Evolutionary conservation across 2,329 filamentous ascomycete species (phyloP).

Genomic region (Dothistroma pini): DNA sequence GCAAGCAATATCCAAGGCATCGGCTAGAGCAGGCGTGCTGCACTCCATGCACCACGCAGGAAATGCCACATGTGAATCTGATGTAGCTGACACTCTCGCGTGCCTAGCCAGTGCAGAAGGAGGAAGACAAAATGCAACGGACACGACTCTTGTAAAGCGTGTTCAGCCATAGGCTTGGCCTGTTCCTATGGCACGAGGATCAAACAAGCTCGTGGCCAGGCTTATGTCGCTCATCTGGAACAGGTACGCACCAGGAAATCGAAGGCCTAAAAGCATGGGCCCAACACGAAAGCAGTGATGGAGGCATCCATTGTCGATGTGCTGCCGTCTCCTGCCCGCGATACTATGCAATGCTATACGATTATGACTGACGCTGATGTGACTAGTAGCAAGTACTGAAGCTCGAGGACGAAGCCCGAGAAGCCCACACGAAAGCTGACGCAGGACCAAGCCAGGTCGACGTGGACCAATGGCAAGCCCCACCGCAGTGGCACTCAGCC

Average conservation of each 20-base stretch:
- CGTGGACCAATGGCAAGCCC: neutral
- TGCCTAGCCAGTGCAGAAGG: neutral
- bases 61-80: no score
- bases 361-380: neutral
- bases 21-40: neutral
- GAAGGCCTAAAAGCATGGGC: neutral
- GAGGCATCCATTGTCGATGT: neutral
- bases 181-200: slow-evolving; percentile 1
- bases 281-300: neutral
- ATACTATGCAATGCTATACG: neutral
- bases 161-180: neutral
- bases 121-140: slow-evolving; percentile 1
- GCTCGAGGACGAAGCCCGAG: neutral
- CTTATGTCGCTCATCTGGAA: neutral
- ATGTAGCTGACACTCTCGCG: neutral
- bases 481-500: neutral
- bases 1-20: neutral
- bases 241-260: neutral
- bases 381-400: neutral
- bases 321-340: neutral
- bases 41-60: neutral
- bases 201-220: slow-evolving; percentile 1
- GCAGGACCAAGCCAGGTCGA: neutral
- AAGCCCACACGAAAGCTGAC: neutral
- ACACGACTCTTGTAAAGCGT: neutral